Evolutionary conservation across 176 grass and related monocot species (phyloP).

Genomic region (Ampelocalamus luodianensis): DNA sequence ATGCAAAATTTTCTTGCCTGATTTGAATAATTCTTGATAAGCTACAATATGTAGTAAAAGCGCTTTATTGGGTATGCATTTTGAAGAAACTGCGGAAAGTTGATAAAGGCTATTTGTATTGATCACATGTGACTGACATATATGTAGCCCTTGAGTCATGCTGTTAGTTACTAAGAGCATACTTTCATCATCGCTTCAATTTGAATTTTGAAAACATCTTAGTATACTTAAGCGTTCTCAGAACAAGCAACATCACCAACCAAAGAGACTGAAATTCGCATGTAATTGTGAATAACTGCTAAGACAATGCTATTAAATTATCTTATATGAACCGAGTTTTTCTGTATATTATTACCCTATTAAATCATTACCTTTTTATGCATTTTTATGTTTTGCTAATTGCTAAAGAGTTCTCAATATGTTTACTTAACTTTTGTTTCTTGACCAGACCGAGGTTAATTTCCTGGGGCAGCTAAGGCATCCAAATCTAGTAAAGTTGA

Average conservation of each 20-base stretch:
- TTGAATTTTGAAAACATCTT: too few species aligned
- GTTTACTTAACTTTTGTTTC: constrained; percentile 20
- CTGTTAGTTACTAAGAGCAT: background rate
- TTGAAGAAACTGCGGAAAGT: constrained; percentile 1
- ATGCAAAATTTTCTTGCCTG: constrained; percentile 2
- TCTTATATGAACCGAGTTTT: background rate
- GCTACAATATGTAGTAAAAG: constrained; percentile 16
- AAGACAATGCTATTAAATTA: constrained; percentile 3
- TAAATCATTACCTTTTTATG: background rate
- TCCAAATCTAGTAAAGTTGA: constrained; percentile 98
- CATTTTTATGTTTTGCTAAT: background rate
- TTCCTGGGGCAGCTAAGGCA: constrained; percentile 95
- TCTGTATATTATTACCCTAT: background rate
- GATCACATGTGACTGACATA: background rate
- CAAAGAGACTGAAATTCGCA: constrained; percentile 7
- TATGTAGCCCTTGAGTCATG: background rate
- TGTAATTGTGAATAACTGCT: background rate
- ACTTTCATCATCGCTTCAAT: too few species aligned
- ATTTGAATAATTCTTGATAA: constrained; percentile 14
- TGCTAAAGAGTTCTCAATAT: background rate
- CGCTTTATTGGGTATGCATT: constrained; percentile 17
- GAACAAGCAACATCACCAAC: constrained; percentile 1
- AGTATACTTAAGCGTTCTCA: background rate
- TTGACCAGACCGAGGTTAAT: constrained; percentile 86
- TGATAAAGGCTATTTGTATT: constrained; percentile 3